phyloP scores from a whole-genome alignment of 179 eudicot genomes.

The Heliamphora pulchella region DNA sequence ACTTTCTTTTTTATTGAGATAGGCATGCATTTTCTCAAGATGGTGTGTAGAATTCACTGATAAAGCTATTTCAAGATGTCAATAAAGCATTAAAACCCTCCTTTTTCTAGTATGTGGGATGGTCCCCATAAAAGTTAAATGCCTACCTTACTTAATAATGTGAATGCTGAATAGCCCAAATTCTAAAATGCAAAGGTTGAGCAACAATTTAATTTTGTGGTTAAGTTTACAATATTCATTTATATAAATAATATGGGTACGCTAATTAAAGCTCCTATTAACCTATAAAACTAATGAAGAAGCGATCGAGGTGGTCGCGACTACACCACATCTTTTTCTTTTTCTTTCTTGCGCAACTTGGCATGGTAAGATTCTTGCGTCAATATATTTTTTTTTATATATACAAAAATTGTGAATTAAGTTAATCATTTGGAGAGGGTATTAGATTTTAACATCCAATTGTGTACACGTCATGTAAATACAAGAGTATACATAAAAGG shows the following conservation, averaged over 20 bases:
- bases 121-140: constrained; percentile 19
- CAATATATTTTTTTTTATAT: background rate
- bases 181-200: background rate
- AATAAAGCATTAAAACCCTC: constrained; percentile 20
- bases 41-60: constrained; percentile 7
- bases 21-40: constrained; percentile 19
- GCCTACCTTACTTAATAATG: background rate
- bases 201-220: background rate
- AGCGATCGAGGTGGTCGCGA: constrained; percentile 13
- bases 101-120: background rate
- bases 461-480: background rate
- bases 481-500: constrained; percentile 13
- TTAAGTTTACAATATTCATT: background rate
- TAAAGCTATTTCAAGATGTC: constrained; percentile 14
- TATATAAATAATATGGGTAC: too few relatives aligned
- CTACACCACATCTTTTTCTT: constrained; percentile 27
- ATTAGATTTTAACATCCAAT: constrained; percentile 1
- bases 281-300: background rate
- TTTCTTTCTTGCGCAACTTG: constrained; percentile 19
- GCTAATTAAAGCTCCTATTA: background rate
- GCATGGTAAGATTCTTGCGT: constrained; percentile 27
- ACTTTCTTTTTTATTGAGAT: constrained; percentile 16
- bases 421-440: background rate
- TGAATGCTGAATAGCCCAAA: background rate
- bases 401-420: constrained; percentile 1